Evolutionary conservation across 2,329 filamentous ascomycete genomes (phyloP).

Genomic region (Sporothrix pallida): DNA sequence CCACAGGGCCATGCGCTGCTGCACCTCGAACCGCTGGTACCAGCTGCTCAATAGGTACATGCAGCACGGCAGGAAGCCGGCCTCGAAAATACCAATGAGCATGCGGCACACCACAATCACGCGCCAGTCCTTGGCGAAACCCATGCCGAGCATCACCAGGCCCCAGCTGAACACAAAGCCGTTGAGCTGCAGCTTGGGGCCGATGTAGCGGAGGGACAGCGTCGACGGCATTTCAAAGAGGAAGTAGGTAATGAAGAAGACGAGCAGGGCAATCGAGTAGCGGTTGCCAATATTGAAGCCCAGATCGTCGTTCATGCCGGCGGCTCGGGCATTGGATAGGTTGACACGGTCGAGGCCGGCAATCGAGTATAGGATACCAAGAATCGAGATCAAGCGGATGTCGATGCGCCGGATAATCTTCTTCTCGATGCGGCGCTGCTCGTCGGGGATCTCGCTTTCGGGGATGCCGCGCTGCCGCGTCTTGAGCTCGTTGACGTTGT

Average conservation of each 20-base stretch:
- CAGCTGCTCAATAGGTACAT: constrained; percentile 66
- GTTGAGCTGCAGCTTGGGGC: constrained; percentile 66
- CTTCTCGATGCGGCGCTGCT: constrained; percentile 14
- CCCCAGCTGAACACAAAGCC: constrained; percentile 61
- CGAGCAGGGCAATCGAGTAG: constrained; percentile 61
- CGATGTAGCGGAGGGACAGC: constrained; percentile 64
- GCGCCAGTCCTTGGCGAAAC: constrained; percentile 35
- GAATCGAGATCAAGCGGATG: constrained; percentile 38
- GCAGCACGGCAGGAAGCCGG: constrained; percentile 63
- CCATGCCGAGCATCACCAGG: constrained; percentile 36
- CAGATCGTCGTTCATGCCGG: constrained; percentile 44
- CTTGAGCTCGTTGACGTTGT: background rate
- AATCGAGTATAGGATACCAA: constrained; percentile 62
- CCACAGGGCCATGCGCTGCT: constrained; percentile 56
- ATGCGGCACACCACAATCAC: constrained; percentile 46
- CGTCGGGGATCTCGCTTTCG: background rate
- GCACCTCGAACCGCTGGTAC: constrained; percentile 70
- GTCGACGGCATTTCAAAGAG: constrained; percentile 68
- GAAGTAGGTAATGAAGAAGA: constrained; percentile 72
- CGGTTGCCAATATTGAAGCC: constrained; percentile 56
- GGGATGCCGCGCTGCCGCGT: background rate
- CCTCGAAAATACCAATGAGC: constrained; percentile 59
- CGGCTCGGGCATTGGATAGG: constrained; percentile 55
- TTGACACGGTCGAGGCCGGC: constrained; percentile 63
- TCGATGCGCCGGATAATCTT: constrained; percentile 37